Evolutionary conservation across 129 eudicot genomes (phyloP).

Genomic region (Flaveria brownii): DNA sequence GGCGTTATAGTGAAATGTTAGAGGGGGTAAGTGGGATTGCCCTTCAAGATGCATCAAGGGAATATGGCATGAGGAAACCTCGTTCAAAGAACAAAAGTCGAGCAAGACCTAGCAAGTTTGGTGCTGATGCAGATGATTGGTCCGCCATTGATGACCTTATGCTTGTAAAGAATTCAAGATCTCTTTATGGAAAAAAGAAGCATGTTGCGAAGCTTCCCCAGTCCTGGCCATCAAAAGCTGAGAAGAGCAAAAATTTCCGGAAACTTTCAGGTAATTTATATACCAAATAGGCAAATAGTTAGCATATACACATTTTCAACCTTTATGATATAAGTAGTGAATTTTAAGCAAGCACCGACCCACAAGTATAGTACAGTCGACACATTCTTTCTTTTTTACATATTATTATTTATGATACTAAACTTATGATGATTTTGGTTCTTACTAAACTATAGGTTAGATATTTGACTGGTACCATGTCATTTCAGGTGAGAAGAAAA

Average conservation of each 20-base stretch:
- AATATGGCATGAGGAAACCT: constrained; percentile 64
- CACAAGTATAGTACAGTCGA: not conserved
- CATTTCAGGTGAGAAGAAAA: constrained; percentile 87
- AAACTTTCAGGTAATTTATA: constrained; percentile 60
- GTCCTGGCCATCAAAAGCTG: constrained; percentile 80
- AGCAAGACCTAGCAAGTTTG: constrained; percentile 32
- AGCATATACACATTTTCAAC: not conserved
- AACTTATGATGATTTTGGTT: not conserved
- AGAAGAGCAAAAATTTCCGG: constrained; percentile 56
- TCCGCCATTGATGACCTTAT: constrained; percentile 59
- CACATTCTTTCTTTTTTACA: not conserved
- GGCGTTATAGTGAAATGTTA: constrained; percentile 47
- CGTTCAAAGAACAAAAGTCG: constrained; percentile 46
- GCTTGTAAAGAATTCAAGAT: constrained; percentile 75
- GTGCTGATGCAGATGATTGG: constrained; percentile 35
- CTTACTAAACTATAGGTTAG: constrained; percentile 5
- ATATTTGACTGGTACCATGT: not conserved
- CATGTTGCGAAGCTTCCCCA: constrained; percentile 57
- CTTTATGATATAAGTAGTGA: constrained; percentile 6
- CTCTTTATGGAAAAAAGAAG: constrained; percentile 65
- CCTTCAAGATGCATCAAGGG: constrained; percentile 87
- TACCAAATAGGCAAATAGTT: not conserved
- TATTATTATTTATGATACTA: not conserved
- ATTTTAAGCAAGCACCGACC: constrained; percentile 1
- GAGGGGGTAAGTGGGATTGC: constrained; percentile 71